Conservation (phyloP, 768 basidiomycete genomes). For the Boletus pseudo-olivaceus region DNA sequence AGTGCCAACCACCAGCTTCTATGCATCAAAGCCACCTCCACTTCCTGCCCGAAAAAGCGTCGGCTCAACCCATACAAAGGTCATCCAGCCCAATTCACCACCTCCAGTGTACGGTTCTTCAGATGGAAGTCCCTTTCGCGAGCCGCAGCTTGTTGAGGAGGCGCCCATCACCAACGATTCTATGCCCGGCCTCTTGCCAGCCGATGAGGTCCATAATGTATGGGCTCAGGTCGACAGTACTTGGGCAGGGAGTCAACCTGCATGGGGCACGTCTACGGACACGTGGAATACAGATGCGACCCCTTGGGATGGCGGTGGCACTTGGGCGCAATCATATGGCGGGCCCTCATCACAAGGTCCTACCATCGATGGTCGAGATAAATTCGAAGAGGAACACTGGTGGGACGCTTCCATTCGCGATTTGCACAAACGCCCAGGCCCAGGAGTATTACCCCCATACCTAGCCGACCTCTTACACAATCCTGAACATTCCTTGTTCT, state of each 20-base stretch:
- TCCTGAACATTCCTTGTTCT: slow-evolving; percentile 68
- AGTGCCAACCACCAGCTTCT: slow-evolving; percentile 28
- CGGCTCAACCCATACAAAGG: slow-evolving; percentile 38
- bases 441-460: slow-evolving; percentile 65
- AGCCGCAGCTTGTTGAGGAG: slow-evolving; percentile 53
- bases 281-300: slow-evolving; percentile 20
- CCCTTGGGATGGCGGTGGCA: slow-evolving; percentile 23
- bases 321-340: slow-evolving; percentile 24
- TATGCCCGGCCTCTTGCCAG: slow-evolving; percentile 37
- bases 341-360: slow-evolving; percentile 28
- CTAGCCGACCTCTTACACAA: slow-evolving; percentile 68
- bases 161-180: slow-evolving; percentile 35
- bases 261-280: slow-evolving; percentile 15
- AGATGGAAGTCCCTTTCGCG: slow-evolving; percentile 39
- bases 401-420: slow-evolving; percentile 55
- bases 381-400: slow-evolving; percentile 64
- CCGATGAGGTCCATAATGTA: slow-evolving; percentile 24
- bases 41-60: slow-evolving; percentile 32
- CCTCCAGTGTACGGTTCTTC: slow-evolving; percentile 26
- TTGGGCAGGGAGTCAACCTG: slow-evolving; percentile 14
- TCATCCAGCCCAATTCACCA: slow-evolving; percentile 27
- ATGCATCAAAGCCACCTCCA: slow-evolving; percentile 34
- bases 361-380: slow-evolving; percentile 57
- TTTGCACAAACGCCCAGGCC: slow-evolving; percentile 54
- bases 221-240: slow-evolving; percentile 15